Percentiles rank a stretch among this genome's conserved stretches.
These are phyloP conservation scores for Saccharomyces kudriavzevii DNA, from an alignment of 805 yeast genomes.

Conservation along the genomic window DNA sequence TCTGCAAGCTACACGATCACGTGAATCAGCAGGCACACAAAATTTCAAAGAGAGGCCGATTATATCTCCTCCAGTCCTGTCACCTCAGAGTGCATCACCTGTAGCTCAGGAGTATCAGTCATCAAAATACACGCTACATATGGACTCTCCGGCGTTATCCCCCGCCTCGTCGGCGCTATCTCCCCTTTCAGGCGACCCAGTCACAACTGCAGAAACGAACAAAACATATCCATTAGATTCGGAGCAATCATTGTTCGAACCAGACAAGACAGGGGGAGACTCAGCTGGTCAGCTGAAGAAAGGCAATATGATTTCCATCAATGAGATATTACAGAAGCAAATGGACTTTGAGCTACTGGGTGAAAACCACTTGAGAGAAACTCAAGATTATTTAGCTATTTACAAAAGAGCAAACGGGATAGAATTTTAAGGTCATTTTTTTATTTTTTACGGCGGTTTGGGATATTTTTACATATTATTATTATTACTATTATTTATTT, in stretches of 20 bases:
- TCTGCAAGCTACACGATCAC: background rate
- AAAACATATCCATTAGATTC: background rate
- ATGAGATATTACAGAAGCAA: conserved; percentile 11
- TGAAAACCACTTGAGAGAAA: conserved; percentile 15
- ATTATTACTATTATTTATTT: background rate
- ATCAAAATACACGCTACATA: background rate
- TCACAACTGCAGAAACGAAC: background rate
- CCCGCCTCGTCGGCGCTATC: background rate
- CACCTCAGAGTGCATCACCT: background rate
- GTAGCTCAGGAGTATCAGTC: background rate
- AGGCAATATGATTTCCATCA: conserved; percentile 4
- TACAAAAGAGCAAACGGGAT: conserved; percentile 7
- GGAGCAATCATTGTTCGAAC: background rate
- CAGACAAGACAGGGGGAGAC: conserved; percentile 1
- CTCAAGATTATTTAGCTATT: conserved; percentile 16
- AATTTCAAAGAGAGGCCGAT: background rate
- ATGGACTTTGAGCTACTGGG: conserved; percentile 14
- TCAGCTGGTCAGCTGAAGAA: background rate
- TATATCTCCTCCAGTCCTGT: background rate
- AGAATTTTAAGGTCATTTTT: background rate
- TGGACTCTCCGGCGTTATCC: background rate
- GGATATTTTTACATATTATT: background rate
- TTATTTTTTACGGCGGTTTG: background rate
- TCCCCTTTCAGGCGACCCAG: background rate
- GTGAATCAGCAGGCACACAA: background rate